Conservation (phyloP, 805 yeast genomes). For the Ogataea ganodermae region DNA sequence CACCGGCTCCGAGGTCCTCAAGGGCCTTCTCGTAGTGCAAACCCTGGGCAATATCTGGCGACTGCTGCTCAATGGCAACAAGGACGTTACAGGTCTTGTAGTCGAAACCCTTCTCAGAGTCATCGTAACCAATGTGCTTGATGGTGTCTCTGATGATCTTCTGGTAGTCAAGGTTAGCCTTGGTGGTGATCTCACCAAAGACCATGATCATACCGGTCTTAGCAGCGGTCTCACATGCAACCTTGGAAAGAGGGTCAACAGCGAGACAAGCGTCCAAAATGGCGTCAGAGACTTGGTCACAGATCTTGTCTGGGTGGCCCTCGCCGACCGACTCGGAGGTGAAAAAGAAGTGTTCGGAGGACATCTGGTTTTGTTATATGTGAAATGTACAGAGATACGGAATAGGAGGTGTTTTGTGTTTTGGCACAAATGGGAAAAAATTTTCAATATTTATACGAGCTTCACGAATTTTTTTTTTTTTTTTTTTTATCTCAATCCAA, state of each 20-base stretch:
- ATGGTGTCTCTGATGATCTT: slow-evolving; percentile 97
- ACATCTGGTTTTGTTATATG: slow-evolving; percentile 8
- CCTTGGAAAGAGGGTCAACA: slow-evolving; percentile 96
- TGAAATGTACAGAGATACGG: background rate
- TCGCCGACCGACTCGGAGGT: slow-evolving; percentile 88
- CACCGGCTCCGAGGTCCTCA: slow-evolving; percentile 99
- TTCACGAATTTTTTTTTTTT: slow-evolving; percentile 1
- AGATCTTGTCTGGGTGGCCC: slow-evolving; percentile 94
- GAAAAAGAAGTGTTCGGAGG: slow-evolving; percentile 35
- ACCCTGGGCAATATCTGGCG: slow-evolving; percentile 99
- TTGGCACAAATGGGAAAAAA: slow-evolving; percentile 9
- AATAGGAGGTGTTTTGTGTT: background rate
- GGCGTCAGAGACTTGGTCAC: slow-evolving; percentile 99
- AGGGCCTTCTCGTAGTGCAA: slow-evolving; percentile 93
- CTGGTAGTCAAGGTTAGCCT: slow-evolving; percentile 93
- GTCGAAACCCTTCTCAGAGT: slow-evolving; percentile 95
- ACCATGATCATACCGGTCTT: slow-evolving; percentile 99
- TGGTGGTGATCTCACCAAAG: slow-evolving; percentile 98
- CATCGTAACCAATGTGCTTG: slow-evolving; percentile 97
- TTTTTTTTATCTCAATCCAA: slow-evolving; percentile 2
- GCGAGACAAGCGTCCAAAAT: slow-evolving; percentile 95
- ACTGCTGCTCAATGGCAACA: slow-evolving; percentile 99
- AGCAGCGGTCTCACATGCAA: slow-evolving; percentile 98
- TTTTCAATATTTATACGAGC: slow-evolving; percentile 10
- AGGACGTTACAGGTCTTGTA: slow-evolving; percentile 98